A percentile compares a stretch with the other conserved stretches of the same genome.
Evolutionary conservation across 192 early-diverging fungal genomes (phyloP).

Genomic region (Coemansia sp.): DNA sequence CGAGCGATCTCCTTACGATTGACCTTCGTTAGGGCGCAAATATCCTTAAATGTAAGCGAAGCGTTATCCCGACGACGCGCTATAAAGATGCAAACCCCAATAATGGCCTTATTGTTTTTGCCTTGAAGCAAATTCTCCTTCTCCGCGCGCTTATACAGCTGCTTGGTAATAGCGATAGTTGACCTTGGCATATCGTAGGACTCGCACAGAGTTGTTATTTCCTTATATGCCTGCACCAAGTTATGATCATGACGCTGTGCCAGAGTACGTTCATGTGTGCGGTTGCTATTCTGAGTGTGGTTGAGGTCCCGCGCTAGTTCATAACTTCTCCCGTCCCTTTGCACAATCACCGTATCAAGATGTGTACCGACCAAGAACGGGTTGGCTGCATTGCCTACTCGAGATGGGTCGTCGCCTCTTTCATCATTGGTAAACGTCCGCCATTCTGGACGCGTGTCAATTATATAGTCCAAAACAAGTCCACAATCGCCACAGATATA

Average conservation of each 20-base stretch:
- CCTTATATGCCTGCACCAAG: conserved; percentile 81
- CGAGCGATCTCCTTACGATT: conserved; percentile 93
- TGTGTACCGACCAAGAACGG: conserved; percentile 36
- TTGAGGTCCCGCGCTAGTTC: conserved; percentile 44
- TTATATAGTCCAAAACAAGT: conserved; percentile 88
- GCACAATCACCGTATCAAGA: conserved; percentile 67
- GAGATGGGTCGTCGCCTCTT: conserved; percentile 44
- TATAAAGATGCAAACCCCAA: conserved; percentile 91
- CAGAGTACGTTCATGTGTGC: conserved; percentile 56
- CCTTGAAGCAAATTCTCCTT: conserved; percentile 79
- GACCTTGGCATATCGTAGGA: conserved; percentile 74
- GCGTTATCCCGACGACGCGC: conserved; percentile 85
- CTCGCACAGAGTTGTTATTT: conserved; percentile 85
- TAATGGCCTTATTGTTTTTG: conserved; percentile 81
- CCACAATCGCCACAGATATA: conserved; percentile 94
- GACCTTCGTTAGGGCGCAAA: conserved; percentile 85
- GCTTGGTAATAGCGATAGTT: conserved; percentile 87
- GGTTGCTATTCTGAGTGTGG: conserved; percentile 4
- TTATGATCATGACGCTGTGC: conserved; percentile 74
- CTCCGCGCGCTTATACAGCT: conserved; percentile 86
- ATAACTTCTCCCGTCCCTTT: conserved; percentile 69
- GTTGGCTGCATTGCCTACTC: conserved; percentile 45
- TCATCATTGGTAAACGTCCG: conserved; percentile 58
- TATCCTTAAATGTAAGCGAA: conserved; percentile 91
- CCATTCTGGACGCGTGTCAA: conserved; percentile 98